Percentiles rank a stretch among this genome's conserved stretches.
These are phyloP conservation scores for Cerrena zonata DNA, from an alignment of 1,284 basidiomycete species.

Conservation along the genomic window DNA sequence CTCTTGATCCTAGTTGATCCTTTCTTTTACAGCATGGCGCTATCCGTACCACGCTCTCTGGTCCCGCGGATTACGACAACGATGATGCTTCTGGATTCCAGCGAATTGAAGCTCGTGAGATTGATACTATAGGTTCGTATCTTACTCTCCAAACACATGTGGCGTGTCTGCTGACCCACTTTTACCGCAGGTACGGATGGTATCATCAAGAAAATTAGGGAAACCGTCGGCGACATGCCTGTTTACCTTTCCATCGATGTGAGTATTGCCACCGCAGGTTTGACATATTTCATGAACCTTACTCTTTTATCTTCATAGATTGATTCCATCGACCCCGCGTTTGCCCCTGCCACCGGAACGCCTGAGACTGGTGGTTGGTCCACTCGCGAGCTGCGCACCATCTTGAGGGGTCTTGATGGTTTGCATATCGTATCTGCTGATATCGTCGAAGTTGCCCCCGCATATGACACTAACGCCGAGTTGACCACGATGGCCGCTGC, in stretches of 20 bases:
- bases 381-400: slow-evolving; percentile 68
- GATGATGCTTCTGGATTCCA: slow-evolving; percentile 65
- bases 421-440: slow-evolving; percentile 72
- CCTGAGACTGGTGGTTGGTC: slow-evolving; percentile 71
- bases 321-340: slow-evolving; percentile 71
- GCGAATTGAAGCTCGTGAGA: slow-evolving; percentile 71
- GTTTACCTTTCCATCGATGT: slow-evolving; percentile 74
- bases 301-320: slow-evolving; percentile 43
- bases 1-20: slow-evolving; percentile 68
- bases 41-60: slow-evolving; percentile 69
- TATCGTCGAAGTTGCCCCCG: slow-evolving; percentile 77
- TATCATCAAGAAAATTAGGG: slow-evolving; percentile 66
- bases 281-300: neutral
- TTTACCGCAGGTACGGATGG: slow-evolving; percentile 47
- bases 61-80: slow-evolving; percentile 64
- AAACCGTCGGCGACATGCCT: slow-evolving; percentile 60
- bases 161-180: slow-evolving; percentile 2
- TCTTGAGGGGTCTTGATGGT: slow-evolving; percentile 68
- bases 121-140: slow-evolving; percentile 59
- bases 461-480: slow-evolving; percentile 77
- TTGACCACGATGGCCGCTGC: slow-evolving; percentile 76
- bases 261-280: slow-evolving; percentile 25
- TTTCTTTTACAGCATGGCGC: slow-evolving; percentile 62
- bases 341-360: slow-evolving; percentile 75
- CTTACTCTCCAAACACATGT: slow-evolving; percentile 6